Evolutionary conservation across 106 monocot species (phyloP).

Genomic region (Allium cepa): DNA sequence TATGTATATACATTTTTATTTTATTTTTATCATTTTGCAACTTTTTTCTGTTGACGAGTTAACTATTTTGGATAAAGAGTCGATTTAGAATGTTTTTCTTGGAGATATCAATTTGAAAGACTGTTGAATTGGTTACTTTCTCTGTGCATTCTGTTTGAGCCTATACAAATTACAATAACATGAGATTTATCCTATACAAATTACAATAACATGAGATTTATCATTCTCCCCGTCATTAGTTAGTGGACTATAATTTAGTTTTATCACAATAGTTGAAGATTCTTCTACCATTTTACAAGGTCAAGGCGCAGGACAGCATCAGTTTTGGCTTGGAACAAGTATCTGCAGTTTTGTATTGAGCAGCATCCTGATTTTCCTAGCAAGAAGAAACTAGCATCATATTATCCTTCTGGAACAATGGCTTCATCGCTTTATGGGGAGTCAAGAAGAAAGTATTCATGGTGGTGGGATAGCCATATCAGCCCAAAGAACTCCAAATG

Average conservation of each 20-base stretch:
- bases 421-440: slow-evolving; percentile 50
- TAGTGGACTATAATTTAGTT: no score
- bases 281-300: not conserved
- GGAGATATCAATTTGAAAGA: slow-evolving; percentile 1
- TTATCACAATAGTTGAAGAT: not conserved
- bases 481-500: slow-evolving; percentile 96
- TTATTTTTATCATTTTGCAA: not conserved
- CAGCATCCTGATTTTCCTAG: not conserved
- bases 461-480: slow-evolving; percentile 99
- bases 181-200: not conserved
- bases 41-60: no score
- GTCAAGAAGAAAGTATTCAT: slow-evolving; percentile 67
- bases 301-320: not conserved
- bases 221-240: no score
- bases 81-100: not conserved
- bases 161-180: not conserved
- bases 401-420: slow-evolving; percentile 29
- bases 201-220: not conserved
- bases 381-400: not conserved
- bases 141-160: not conserved
- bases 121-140: not conserved
- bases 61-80: not conserved
- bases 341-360: not conserved
- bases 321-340: slow-evolving; percentile 6
- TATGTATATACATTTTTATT: not conserved